Percentiles rank a stretch among this genome's conserved stretches.
phyloP scores from a whole-genome alignment of 805 yeast genomes.

The Teunomyces pallodes region DNA sequence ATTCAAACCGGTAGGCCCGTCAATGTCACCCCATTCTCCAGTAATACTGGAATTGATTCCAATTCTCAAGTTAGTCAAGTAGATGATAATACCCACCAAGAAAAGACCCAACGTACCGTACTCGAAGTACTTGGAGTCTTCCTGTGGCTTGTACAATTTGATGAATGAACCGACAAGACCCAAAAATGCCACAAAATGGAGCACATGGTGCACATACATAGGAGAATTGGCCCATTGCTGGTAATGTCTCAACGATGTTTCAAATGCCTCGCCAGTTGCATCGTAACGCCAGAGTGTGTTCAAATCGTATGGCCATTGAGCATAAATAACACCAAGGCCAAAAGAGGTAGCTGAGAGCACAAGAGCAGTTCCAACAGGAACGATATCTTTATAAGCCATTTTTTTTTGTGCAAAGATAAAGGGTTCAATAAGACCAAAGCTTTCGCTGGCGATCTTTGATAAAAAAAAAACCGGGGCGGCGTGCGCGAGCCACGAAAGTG shows the following conservation, averaged over 20 bases:
- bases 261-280: slow-evolving; percentile 48
- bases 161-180: slow-evolving; percentile 73
- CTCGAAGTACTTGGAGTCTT: slow-evolving; percentile 83
- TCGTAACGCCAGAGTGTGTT: slow-evolving; percentile 64
- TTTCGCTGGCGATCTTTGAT: neutral
- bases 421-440: neutral
- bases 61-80: slow-evolving; percentile 79
- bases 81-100: slow-evolving; percentile 72
- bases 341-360: slow-evolving; percentile 63
- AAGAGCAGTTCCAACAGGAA: slow-evolving; percentile 44
- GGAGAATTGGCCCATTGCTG: slow-evolving; percentile 70
- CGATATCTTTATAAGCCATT: slow-evolving; percentile 40
- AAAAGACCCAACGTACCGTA: slow-evolving; percentile 79
- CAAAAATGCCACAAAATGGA: slow-evolving; percentile 58
- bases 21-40: slow-evolving; percentile 94
- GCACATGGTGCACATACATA: slow-evolving; percentile 50
- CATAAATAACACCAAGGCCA: slow-evolving; percentile 72
- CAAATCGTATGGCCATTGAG: slow-evolving; percentile 81
- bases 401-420: neutral
- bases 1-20: slow-evolving; percentile 77
- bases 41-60: slow-evolving; percentile 68
- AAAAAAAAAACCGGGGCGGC: neutral
- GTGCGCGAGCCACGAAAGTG: neutral
- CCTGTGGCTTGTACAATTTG: slow-evolving; percentile 84
- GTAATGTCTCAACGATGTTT: slow-evolving; percentile 69